Percentiles rank a stretch among this genome's conserved stretches.
Evolutionary conservation across 2,329 filamentous ascomycete genomes (phyloP).

Genomic region (Pestalotiopsis sp.): DNA sequence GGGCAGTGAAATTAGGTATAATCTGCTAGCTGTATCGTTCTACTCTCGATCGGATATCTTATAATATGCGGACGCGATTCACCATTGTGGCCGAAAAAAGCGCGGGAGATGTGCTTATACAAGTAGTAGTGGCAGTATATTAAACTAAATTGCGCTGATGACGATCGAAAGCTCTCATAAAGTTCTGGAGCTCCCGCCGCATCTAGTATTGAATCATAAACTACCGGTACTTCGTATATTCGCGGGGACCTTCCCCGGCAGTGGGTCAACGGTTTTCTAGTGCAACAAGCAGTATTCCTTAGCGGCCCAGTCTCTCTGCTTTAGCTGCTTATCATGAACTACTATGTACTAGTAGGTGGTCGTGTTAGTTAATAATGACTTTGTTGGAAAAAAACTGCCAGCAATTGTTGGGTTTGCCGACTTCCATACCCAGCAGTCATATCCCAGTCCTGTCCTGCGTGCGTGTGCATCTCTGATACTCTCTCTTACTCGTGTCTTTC

Average conservation of each 20-base stretch:
- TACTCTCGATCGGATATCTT: slow-evolving; percentile 2
- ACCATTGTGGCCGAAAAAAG: neutral
- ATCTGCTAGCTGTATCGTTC: neutral
- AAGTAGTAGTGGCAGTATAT: slow-evolving; percentile 3
- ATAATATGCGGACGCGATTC: neutral
- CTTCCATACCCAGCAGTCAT: no score
- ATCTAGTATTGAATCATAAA: neutral
- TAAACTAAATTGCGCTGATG: neutral
- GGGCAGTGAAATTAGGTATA: slow-evolving; percentile 5
- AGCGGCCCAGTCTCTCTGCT: neutral
- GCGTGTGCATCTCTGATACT: no score
- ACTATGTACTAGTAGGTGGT: neutral
- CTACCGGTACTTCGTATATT: neutral
- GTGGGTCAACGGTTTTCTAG: neutral
- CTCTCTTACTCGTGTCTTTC: neutral
- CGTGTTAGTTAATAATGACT: neutral
- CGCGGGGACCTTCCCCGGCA: neutral
- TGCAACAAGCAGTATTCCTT: neutral
- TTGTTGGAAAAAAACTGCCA: neutral
- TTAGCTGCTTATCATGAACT: neutral
- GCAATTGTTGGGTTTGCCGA: neutral
- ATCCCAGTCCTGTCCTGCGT: no score
- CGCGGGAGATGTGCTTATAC: neutral
- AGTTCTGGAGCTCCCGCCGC: neutral
- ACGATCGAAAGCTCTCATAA: neutral